Evolutionary conservation across 768 basidiomycete species (phyloP), one percentile per base, ranked within the genome.

Genomic region (Lyophyllum semitale): DNA sequence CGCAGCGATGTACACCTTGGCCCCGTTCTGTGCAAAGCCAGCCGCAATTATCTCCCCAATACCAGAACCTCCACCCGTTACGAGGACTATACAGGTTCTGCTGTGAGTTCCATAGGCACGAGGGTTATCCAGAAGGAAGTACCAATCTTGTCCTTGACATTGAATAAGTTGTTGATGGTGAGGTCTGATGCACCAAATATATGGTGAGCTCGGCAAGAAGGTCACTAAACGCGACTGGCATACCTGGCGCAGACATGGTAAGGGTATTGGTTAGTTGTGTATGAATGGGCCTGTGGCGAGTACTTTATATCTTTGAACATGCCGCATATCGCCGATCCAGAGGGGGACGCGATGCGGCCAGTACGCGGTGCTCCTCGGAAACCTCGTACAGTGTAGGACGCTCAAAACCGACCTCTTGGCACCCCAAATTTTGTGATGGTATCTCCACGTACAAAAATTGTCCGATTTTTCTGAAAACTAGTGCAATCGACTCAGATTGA

Each of bases 1-100:
- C 11, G 91, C 87, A 13, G 93, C 92, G 60, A 95, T 93, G 73
- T 95, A 94, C 38, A 96, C 93, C 62, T 84, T 88, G 30, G 88
- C 91, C 12, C 93, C 93, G 63, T 95, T 94, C 71, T 87, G 83
- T 1, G 88, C 89, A 61, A 92, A 87, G 1, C 89, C 87, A 0
- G 84, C 74, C 22, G 93, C 91, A 62, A 95, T 93, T 82, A 91
- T 88, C 64, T 83, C 85, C 8, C 93, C 93, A 42, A 95, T 83
- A 1, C 93, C 93, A 37, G 88, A 87, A 45, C 89, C 84, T 20
- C 93, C 93, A 2, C 93, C 93, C 1, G 91, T 93, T 18, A 93
- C 82, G 43, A 93, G 82, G 47, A 88, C 89, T 88, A 51, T 27
- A 48, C 40, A 33, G n/a, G 8, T n/a, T 51, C 33, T 18, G 27